Base-by-base conservation (phyloP, 192 early-diverging fungal genomes). In the Spinellus fusiger region DNA sequence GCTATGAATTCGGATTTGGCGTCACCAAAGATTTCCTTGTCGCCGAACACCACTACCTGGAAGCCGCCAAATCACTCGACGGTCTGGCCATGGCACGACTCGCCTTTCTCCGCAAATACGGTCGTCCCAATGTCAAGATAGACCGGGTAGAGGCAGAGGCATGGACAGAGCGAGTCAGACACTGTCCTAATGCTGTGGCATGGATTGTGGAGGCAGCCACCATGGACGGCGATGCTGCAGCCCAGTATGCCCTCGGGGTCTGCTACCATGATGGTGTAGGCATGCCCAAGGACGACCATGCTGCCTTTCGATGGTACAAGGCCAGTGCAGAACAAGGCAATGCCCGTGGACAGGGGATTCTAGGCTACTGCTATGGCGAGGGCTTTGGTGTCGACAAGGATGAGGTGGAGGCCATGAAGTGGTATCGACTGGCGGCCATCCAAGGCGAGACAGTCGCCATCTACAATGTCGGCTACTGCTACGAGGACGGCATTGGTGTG, bases 1-100 rank as follows among this genome's bases (percentile, higher is more conserved):
- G 88, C 65, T 84, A 84, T 71, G 91, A 93, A 68, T 93, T 93
- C 72, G 90, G 87, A n/a, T 68, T 93, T 2, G 91, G 91, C 5
- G 65, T 86, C 8, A 65, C 65, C 18, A 70, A 68, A 13, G 81
- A 92, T 51, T 86, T 77, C 73, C 69, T 77, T 18, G 62, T 69
- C 28, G 84, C 86, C 27, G 91, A 93, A 64, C 54, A 61, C 13
- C 73, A 85, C 37, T 92, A 93, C 54, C 65, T 87, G 25, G 46
- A 61, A 0, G 87, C 89, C 13, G 90, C 89, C 3, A 64, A 73
- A 52, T 68, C 70, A 22, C 79, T 78, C 10, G 73, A 85, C 58
- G 89, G 84, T 1, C 75, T 93, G 7, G 86, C 89, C 5, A 74
- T 78, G 49, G 78, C 82, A 20, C 80, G 90, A 4, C 65, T 93